Conservation (phyloP, 1,284 basidiomycete species). For the Xerocomus amazonicus region DNA sequence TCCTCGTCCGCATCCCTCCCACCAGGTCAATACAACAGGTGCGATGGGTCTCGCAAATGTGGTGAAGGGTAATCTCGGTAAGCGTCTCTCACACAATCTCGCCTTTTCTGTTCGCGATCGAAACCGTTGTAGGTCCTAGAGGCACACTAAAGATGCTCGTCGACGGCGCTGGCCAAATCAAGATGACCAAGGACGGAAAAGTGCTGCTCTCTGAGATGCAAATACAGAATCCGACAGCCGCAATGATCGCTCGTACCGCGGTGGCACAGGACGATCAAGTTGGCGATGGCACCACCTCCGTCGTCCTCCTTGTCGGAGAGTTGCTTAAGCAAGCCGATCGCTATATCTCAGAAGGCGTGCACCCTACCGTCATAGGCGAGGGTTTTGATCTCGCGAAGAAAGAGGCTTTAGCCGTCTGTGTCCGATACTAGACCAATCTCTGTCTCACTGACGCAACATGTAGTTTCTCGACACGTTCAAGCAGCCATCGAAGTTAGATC, state of each 20-base stretch:
- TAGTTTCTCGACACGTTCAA: constrained; percentile 95
- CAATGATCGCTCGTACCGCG: constrained; percentile 98
- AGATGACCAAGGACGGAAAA: constrained; percentile 99
- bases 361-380: constrained; percentile 93
- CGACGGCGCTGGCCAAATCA: constrained; percentile 98
- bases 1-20: constrained; percentile 21
- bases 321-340: constrained; percentile 97
- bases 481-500: constrained; percentile 72
- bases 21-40: constrained; percentile 83
- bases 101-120: constrained; percentile 16
- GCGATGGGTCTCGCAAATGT: constrained; percentile 98
- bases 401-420: constrained; percentile 78
- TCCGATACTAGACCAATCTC: constrained; percentile 12
- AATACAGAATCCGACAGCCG: constrained; percentile 99
- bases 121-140: constrained; percentile 66
- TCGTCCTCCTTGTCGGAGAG: constrained; percentile 96
- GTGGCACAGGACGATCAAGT: constrained; percentile 99
- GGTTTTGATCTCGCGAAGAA: constrained; percentile 98
- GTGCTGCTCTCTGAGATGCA: constrained; percentile 99
- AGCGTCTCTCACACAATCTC: constrained; percentile 26
- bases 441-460: constrained; percentile 16
- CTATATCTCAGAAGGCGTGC: constrained; percentile 97
- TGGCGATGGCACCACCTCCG: constrained; percentile 97
- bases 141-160: constrained; percentile 99
- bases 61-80: constrained; percentile 95